A percentile compares a stretch with the other conserved stretches of the same genome.
These are phyloP conservation scores for Stephanocyclus meneghinianus DNA, from an alignment of 352 stramenopile species.

Conservation along the genomic window DNA sequence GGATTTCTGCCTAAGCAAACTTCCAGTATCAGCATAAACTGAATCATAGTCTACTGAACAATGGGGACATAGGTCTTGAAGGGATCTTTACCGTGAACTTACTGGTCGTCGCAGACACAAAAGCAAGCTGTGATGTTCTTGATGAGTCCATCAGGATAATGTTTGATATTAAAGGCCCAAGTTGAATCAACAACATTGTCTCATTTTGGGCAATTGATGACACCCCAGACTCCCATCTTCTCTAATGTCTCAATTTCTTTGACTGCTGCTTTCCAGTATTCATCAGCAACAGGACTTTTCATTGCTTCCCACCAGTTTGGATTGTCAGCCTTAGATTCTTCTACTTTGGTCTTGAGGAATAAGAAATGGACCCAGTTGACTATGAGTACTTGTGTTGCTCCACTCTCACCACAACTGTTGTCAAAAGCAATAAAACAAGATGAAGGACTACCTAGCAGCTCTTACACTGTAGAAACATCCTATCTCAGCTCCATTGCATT, in stretches of 20 bases:
- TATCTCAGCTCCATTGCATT: neutral
- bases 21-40: slow-evolving; percentile 13
- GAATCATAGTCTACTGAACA: slow-evolving; percentile 39
- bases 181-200: slow-evolving; percentile 32
- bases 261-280: slow-evolving; percentile 36
- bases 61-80: slow-evolving; percentile 56
- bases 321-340: slow-evolving; percentile 35
- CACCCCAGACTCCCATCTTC: slow-evolving; percentile 39
- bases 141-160: slow-evolving; percentile 36
- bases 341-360: slow-evolving; percentile 1
- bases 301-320: slow-evolving; percentile 41
- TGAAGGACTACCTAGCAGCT: neutral
- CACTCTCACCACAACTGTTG: slow-evolving; percentile 6
- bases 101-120: slow-evolving; percentile 48
- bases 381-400: neutral
- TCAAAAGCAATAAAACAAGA: slow-evolving; percentile 3
- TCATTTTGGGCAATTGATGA: slow-evolving; percentile 1
- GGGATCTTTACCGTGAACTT: slow-evolving; percentile 54
- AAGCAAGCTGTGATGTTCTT: slow-evolving; percentile 59
- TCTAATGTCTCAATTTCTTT: slow-evolving; percentile 50
- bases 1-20: neutral
- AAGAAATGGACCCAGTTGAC: neutral
- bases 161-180: slow-evolving; percentile 54
- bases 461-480: slow-evolving; percentile 1
- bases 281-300: slow-evolving; percentile 37